Conservation (phyloP, 2,329 filamentous ascomycete species). For the Corynespora cassiicola region DNA sequence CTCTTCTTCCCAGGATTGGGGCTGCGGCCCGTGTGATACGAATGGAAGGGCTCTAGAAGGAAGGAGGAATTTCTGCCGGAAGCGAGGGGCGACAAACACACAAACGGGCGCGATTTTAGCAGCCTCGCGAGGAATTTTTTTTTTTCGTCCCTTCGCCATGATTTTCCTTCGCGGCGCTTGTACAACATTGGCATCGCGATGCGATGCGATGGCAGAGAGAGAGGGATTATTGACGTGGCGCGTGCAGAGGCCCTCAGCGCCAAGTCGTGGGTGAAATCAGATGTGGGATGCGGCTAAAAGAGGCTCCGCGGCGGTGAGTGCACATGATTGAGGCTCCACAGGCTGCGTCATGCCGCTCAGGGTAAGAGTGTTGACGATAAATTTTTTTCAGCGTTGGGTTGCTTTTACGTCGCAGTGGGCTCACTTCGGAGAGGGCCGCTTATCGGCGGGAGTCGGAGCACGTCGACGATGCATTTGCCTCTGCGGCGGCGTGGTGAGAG, state of each 20-base stretch:
- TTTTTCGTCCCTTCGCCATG: no score
- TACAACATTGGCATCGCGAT: neutral
- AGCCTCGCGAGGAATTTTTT: no score
- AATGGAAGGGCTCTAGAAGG: neutral
- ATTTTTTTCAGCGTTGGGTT: constrained; percentile 21
- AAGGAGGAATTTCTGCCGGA: no score
- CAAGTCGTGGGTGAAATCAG: constrained; percentile 19
- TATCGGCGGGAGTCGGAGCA: no score
- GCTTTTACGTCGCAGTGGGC: neutral
- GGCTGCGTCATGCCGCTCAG: constrained; percentile 27
- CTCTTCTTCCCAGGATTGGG: no score
- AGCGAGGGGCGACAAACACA: no score
- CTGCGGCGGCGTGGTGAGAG: constrained; percentile 15
- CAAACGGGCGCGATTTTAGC: no score
- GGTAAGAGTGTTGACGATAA: constrained; percentile 6
- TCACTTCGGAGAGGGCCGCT: no score
- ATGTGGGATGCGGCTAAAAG: constrained; percentile 34
- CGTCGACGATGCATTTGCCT: no score
- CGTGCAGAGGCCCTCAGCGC: constrained; percentile 12
- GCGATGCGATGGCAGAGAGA: constrained; percentile 1
- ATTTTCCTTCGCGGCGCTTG: no score
- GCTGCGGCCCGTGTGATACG: neutral
- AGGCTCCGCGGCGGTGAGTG: constrained; percentile 39
- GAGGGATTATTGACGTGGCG: constrained; percentile 16
- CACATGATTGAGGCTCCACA: constrained; percentile 14